Percentiles rank a stretch among this genome's conserved stretches.
Conservation (phyloP, 1,139 yeast genomes). For the Taiozyma sp. region DNA sequence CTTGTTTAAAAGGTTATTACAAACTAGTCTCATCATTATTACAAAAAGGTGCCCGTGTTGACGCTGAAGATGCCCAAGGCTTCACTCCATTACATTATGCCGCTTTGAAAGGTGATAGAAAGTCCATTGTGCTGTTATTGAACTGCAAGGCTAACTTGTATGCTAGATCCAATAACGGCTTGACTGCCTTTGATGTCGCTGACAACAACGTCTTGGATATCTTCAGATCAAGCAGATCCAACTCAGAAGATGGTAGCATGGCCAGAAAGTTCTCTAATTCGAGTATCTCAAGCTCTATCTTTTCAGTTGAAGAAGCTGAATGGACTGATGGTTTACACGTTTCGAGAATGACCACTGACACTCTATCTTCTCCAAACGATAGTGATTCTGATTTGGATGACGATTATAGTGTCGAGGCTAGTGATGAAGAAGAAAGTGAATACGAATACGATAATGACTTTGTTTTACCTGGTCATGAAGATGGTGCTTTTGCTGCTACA, state of each 20-base stretch:
- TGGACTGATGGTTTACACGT: conserved; percentile 22
- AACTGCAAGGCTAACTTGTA: conserved; percentile 62
- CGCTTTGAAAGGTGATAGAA: conserved; percentile 58
- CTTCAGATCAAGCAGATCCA: conserved; percentile 24
- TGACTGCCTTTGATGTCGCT: conserved; percentile 45
- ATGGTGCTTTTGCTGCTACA: background rate
- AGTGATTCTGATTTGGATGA: conserved; percentile 13
- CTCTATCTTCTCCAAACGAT: conserved; percentile 13
- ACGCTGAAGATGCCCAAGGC: conserved; percentile 72
- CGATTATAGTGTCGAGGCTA: conserved; percentile 21
- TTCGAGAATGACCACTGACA: conserved; percentile 22
- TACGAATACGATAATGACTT: conserved; percentile 8
- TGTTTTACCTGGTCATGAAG: background rate
- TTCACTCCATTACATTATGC: conserved; percentile 87
- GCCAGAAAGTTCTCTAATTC: conserved; percentile 21
- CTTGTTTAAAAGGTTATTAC: conserved; percentile 67
- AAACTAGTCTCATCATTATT: conserved; percentile 58
- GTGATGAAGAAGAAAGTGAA: conserved; percentile 26
- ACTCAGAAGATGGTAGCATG: conserved; percentile 12
- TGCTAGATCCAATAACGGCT: conserved; percentile 50
- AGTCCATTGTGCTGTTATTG: conserved; percentile 34
- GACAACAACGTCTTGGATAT: conserved; percentile 60
- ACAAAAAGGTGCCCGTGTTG: conserved; percentile 75
- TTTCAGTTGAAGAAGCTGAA: conserved; percentile 26
- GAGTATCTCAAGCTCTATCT: conserved; percentile 21